These are phyloP conservation scores for Lactarius tabidus DNA, from an alignment of 768 basidiomycete species.

Conservation along the genomic window DNA sequence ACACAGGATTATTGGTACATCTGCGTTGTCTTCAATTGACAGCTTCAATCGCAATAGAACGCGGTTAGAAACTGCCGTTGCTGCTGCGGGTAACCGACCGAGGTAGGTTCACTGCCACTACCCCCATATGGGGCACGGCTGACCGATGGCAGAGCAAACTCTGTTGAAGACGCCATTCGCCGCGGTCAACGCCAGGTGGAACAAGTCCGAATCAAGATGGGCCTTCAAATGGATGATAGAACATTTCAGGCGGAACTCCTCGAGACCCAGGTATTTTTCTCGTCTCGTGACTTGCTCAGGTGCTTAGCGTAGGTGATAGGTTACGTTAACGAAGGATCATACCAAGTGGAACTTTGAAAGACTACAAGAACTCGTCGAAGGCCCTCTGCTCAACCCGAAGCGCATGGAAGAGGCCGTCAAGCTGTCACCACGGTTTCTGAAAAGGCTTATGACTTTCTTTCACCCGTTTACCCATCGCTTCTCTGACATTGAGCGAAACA, in stretches of 20 bases:
- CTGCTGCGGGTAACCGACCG: conserved; percentile 52
- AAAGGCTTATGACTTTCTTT: conserved; percentile 90
- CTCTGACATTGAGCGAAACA: conserved; percentile 70
- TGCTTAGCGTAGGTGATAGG: conserved; percentile 39
- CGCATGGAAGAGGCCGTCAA: conserved; percentile 93
- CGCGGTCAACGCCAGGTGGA: conserved; percentile 89
- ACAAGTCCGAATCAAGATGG: conserved; percentile 82
- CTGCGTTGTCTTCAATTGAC: conserved; percentile 83
- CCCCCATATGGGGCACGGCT: not conserved
- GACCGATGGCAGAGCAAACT: conserved; percentile 56
- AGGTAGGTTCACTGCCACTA: conserved; percentile 40
- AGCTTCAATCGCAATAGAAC: conserved; percentile 88
- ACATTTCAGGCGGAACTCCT: conserved; percentile 81
- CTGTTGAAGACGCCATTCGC: conserved; percentile 79
- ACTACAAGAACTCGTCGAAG: conserved; percentile 85
- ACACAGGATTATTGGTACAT: conserved; percentile 77
- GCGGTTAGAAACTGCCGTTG: conserved; percentile 47
- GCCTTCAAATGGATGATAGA: conserved; percentile 93
- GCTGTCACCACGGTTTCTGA: conserved; percentile 81
- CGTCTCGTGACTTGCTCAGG: not conserved
- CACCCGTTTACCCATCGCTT: conserved; percentile 88
- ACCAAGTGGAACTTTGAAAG: conserved; percentile 91
- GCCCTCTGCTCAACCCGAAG: conserved; percentile 86
- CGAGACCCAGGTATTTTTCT: conserved; percentile 68
- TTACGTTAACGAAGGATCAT: conserved; percentile 83